These are phyloP conservation scores for Euphorbia tirucalli DNA, from an alignment of 345 rosid genomes.

Conservation along the genomic window DNA sequence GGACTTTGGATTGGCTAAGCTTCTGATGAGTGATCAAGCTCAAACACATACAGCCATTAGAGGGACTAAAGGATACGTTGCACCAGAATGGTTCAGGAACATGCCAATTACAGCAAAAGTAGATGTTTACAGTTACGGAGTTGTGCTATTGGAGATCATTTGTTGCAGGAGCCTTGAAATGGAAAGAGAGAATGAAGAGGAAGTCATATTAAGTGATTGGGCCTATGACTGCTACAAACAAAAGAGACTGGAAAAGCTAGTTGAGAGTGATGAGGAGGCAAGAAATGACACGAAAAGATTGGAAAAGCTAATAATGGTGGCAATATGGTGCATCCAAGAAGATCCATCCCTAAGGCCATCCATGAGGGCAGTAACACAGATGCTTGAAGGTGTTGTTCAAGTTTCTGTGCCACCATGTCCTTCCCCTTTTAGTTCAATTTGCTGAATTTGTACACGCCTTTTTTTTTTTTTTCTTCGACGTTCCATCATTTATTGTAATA, in stretches of 20 bases:
- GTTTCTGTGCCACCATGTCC: constrained; percentile 23
- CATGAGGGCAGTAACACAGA: constrained; percentile 17
- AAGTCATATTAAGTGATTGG: constrained; percentile 16
- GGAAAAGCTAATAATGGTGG: constrained; percentile 26
- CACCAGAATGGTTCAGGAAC: constrained; percentile 20
- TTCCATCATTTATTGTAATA: too few relatives aligned
- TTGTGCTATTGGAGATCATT: constrained; percentile 23
- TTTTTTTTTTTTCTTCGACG: too few relatives aligned
- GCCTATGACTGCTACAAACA: constrained; percentile 20
- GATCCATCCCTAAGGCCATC: constrained; percentile 24
- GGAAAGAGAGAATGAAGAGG: constrained; percentile 5
- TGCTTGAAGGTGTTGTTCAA: constrained; percentile 26
- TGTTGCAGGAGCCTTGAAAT: constrained; percentile 23
- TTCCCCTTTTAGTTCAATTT: constrained; percentile 11
- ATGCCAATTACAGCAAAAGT: constrained; percentile 16
- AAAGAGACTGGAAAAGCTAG: neutral
- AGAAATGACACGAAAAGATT: constrained; percentile 14
- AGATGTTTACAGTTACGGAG: constrained; percentile 29
- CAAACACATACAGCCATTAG: constrained; percentile 11
- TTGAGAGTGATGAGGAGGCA: constrained; percentile 20
- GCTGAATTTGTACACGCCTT: neutral
- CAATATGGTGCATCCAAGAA: constrained; percentile 31
- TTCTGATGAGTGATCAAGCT: constrained; percentile 10
- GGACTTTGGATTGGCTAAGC: constrained; percentile 20
- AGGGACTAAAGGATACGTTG: constrained; percentile 20